These are phyloP conservation scores for Epichloe elymi DNA, from an alignment of 2,329 filamentous ascomycete genomes.

Conservation along the genomic window DNA sequence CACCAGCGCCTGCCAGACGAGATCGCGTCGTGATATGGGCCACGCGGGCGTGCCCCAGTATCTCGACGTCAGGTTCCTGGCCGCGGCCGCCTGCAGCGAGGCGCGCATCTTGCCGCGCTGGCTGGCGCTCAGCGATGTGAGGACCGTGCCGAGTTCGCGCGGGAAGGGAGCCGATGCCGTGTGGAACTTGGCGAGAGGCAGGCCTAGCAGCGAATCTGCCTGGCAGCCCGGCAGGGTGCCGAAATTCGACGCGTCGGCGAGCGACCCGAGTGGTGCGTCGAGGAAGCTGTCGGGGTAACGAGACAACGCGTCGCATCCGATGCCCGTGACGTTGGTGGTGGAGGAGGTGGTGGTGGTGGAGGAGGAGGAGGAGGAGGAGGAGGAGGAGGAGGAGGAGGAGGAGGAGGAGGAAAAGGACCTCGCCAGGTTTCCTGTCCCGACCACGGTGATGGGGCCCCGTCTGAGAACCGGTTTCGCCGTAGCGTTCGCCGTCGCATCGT, in stretches of 20 bases:
- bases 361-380: too few relatives aligned
- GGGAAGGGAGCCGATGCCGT: slow-evolving; percentile 49
- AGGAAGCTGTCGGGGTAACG: slow-evolving; percentile 46
- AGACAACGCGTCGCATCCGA: slow-evolving; percentile 3
- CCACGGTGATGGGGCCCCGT: slow-evolving; percentile 48
- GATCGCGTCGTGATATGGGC: slow-evolving; percentile 41
- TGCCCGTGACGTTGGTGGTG: slow-evolving; percentile 2
- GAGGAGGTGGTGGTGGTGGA: too few relatives aligned
- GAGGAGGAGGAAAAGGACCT: neutral
- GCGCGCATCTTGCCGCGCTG: slow-evolving; percentile 27
- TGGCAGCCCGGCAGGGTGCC: slow-evolving; percentile 1
- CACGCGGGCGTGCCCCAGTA: slow-evolving; percentile 50
- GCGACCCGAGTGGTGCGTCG: slow-evolving; percentile 45
- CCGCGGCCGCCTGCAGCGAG: slow-evolving; percentile 35
- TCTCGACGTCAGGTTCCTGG: slow-evolving; percentile 38
- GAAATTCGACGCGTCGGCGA: slow-evolving; percentile 9
- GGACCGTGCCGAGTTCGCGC: slow-evolving; percentile 34
- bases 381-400: too few relatives aligned
- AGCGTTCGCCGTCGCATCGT: slow-evolving; percentile 27
- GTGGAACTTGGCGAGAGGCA: slow-evolving; percentile 44
- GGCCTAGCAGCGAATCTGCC: slow-evolving; percentile 13
- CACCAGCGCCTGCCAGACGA: slow-evolving; percentile 42
- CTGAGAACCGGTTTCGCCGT: neutral
- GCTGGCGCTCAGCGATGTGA: slow-evolving; percentile 20
- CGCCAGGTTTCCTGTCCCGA: slow-evolving; percentile 45